Evolutionary conservation across 1,139 yeast genomes (phyloP), one percentile per base, ranked within the genome.

Genomic region (Taphrina betulina): DNA sequence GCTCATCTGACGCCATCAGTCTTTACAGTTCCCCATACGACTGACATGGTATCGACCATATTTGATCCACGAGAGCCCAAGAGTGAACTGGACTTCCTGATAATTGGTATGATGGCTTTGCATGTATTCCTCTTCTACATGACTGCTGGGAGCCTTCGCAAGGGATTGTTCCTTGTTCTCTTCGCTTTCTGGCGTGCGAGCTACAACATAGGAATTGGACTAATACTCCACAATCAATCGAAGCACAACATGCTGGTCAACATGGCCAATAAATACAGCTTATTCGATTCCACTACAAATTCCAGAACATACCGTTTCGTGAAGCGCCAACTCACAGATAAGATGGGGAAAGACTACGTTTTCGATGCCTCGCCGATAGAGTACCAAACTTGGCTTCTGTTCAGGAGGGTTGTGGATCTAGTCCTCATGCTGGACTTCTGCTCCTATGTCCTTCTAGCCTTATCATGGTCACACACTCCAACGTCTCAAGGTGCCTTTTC

Each of bases 351-450:
- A 3, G 68, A 71, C 38, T 82, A 80, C 65, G 70, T 77, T 43
- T 72, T 81, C 60, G 69, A 74, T 44, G 65, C 72, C 12, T 72
- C 78, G 50, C 95, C 95, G 0, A 72, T 80, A 57, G 95, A 86
- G 67, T 83, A 83, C 71, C 86, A 85, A 69, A 82, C 92, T 35
- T 87, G 95, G 95, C 73, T 87, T 48, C 68, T 87, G 16, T 87
- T 84, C 69, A 76, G 95, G 60, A 85, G 84, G 67, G 76, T 83
- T 56, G 95, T 87, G 19, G 95, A 87, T 68, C 75, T 87, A 69
- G 81, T 87, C 57, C 76, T 87, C 65, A 86, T 87, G 95, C 85
- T 83, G 69, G 95, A 87, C 69, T 87, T 87, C 67, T 79, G 84
- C 34, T 80, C 88, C 29, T 87, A 86, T 68, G 77, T 85, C 67